Conservation (phyloP, 1,284 basidiomycete genomes). For the Ustilago cynodontis region DNA sequence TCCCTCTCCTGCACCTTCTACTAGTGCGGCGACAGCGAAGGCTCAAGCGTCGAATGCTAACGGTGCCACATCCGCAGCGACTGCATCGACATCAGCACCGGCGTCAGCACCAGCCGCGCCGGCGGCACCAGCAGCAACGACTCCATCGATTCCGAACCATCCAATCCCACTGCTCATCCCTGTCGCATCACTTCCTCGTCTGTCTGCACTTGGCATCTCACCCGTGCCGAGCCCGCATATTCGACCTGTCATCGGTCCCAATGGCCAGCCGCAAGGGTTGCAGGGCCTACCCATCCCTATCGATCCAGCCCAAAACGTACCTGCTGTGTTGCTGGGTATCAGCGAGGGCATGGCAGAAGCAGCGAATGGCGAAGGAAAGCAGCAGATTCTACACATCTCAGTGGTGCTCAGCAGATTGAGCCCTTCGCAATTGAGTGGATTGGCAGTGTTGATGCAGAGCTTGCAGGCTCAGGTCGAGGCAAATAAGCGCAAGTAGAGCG, state of each 20-base stretch:
- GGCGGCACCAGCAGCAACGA: conserved; percentile 12
- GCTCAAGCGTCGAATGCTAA: conserved; percentile 16
- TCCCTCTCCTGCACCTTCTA: conserved; percentile 12
- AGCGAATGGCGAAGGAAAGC: conserved; percentile 22
- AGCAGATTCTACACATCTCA: conserved; percentile 64
- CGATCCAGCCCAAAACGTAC: conserved; percentile 56
- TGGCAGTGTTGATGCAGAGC: conserved; percentile 65
- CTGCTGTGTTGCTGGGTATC: conserved; percentile 66
- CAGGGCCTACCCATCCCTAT: conserved; percentile 57
- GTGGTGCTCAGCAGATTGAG: conserved; percentile 64
- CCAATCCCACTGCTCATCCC: conserved; percentile 67
- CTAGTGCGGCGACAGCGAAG: conserved; percentile 12
- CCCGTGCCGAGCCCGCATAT: conserved; percentile 63
- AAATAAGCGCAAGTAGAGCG: conserved; percentile 26
- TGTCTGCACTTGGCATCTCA: conserved; percentile 63
- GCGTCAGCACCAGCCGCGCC: conserved; percentile 14
- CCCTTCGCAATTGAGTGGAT: conserved; percentile 62
- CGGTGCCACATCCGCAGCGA: neutral
- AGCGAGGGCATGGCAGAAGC: conserved; percentile 49
- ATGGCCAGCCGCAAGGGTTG: conserved; percentile 43
- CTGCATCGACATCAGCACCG: conserved; percentile 12
- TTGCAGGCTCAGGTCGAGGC: conserved; percentile 58
- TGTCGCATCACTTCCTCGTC: conserved; percentile 55
- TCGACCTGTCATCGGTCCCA: conserved; percentile 47
- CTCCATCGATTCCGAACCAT: conserved; percentile 59